Evolutionary conservation across 108 stramenopile genomes (phyloP), one percentile per base, ranked within the genome.

Genomic region (Skeletonema grethae): DNA sequence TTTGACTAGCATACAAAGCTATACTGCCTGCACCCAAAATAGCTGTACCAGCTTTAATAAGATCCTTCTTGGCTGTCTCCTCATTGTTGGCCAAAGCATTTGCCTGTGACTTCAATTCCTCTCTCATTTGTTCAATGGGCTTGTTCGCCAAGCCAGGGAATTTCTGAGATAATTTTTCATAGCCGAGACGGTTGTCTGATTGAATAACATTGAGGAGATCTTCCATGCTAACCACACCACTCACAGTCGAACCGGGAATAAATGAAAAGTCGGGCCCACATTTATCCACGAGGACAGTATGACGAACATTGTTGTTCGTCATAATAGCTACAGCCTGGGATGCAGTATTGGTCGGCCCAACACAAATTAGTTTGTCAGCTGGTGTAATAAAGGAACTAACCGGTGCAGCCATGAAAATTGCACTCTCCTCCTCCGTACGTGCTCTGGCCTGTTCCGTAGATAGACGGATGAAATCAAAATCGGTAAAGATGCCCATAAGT

Each of bases 401-500:
- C 13, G 82, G 82, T 6, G 90, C 82, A 18, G 88, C 79, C n/a
- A 91, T 72, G 67, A 86, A 95, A 10, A 65, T 70, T 12, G 90
- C 90, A 20, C 84, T 78, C 69, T 91, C 88, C 60, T 85, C 83
- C 76, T 94, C 93, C 15, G 35, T 74, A 15, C 61, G 63, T 16
- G 90, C 75, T 46, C 76, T 77, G 57, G 82, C 80, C 57, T 89
- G 73, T 61, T 77, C 81, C 53, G 88, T 90, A 22, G 93, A 88
- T 56, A 94, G 90, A 69, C 77, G 76, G 63, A 97, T 89, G 64
- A 90, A 97, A 82, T 97, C 96, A n/a, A 85, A 55, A 82, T 97
- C 96, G 9, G 96, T 97, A 79, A 97, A 97, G 48, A 97, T 86
- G 11, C 96, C 96, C 20, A 85, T 15, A 20, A 97, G 66, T 30